A percentile compares a stretch with the other conserved stretches of the same genome.
phyloP scores from a whole-genome alignment of 345 rosid genomes.

The Ceriops decandra region DNA sequence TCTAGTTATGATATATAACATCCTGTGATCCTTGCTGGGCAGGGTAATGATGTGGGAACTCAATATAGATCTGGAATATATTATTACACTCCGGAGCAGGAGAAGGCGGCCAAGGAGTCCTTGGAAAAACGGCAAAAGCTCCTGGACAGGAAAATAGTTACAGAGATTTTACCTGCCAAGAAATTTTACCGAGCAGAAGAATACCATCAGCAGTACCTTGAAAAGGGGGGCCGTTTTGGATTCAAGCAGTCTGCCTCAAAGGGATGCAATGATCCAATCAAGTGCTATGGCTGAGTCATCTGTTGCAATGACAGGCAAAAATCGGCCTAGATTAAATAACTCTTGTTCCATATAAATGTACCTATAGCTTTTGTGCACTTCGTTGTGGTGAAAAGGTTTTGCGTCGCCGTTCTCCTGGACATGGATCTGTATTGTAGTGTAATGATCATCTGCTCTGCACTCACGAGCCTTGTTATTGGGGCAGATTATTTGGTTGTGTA shows the following conservation, averaged over 20 bases:
- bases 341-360: not conserved
- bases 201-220: constrained; percentile 87
- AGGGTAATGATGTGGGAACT: constrained; percentile 94
- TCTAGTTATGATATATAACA: constrained; percentile 1
- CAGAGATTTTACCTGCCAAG: constrained; percentile 84
- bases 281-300: constrained; percentile 70
- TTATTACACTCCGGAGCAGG: constrained; percentile 78
- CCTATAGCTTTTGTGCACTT: not conserved
- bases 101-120: constrained; percentile 65
- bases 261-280: constrained; percentile 87
- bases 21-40: constrained; percentile 7
- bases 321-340: not conserved
- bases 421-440: constrained; percentile 2
- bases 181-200: constrained; percentile 92
- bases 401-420: not conserved
- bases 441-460: no score
- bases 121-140: constrained; percentile 57
- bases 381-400: not conserved
- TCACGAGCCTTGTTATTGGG: no score
- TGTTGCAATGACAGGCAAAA: not conserved
- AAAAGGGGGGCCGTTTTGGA: constrained; percentile 85
- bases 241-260: constrained; percentile 65
- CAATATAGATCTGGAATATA: constrained; percentile 91
- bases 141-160: constrained; percentile 62
- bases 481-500: no score